phyloP scores from a whole-genome alignment of 371 early-diverging fungal genomes.

The Mucor indicus region DNA sequence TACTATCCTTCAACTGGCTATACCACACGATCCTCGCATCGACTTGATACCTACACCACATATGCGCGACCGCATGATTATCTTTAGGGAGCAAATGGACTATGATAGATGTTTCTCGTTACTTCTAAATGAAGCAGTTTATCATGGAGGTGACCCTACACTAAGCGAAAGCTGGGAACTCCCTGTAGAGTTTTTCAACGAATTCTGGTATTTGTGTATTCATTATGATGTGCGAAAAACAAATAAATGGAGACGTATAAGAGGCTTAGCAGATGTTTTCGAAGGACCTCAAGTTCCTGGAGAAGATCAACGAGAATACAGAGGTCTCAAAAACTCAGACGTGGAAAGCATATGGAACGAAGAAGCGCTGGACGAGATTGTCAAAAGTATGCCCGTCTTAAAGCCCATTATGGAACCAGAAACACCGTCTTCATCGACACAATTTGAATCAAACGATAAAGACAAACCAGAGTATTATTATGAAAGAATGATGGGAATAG shows the following conservation, averaged over 20 bases:
- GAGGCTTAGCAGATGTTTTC: conserved; percentile 27
- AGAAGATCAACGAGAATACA: neutral
- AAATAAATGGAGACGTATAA: conserved; percentile 29
- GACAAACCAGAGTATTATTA: neutral
- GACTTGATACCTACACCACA: conserved; percentile 58
- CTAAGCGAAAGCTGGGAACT: conserved; percentile 54
- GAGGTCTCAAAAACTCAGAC: neutral
- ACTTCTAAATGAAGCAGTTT: conserved; percentile 42
- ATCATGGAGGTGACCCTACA: conserved; percentile 57
- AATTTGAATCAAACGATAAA: no score
- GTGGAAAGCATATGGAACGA: conserved; percentile 7
- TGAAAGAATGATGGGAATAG: no score
- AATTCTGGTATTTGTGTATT: conserved; percentile 41
- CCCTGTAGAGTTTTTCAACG: conserved; percentile 46
- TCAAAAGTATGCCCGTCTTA: conserved; percentile 8
- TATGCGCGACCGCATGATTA: conserved; percentile 60
- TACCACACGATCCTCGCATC: conserved; percentile 63
- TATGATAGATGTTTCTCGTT: conserved; percentile 52
- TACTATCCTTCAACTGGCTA: conserved; percentile 31
- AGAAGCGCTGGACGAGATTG: conserved; percentile 6
- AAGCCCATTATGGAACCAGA: no score
- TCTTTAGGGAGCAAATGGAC: conserved; percentile 53
- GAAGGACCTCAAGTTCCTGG: neutral
- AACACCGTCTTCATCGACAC: no score
- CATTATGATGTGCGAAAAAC: conserved; percentile 28